Conservation (phyloP, 768 basidiomycete genomes). For the Tephrocybe sp. region DNA sequence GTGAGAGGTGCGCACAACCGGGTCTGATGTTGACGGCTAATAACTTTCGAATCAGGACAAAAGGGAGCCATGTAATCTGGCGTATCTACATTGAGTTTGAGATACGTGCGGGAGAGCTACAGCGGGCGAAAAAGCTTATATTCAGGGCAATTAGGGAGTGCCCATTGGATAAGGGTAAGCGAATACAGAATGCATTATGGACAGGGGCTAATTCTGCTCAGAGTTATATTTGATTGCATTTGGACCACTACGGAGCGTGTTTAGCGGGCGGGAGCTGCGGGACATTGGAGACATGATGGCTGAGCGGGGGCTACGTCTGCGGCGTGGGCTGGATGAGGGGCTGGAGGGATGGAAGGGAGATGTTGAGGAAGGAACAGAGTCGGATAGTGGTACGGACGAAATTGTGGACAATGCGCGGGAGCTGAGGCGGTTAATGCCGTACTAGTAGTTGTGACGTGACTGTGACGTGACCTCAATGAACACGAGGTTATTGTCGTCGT, state of each 20-base stretch:
- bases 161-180: slow-evolving; percentile 70
- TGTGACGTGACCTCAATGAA: slow-evolving; percentile 25
- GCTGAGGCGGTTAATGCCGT: slow-evolving; percentile 62
- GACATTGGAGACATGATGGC: slow-evolving; percentile 72
- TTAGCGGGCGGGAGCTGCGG: slow-evolving; percentile 58
- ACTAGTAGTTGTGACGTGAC: slow-evolving; percentile 33
- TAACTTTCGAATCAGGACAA: slow-evolving; percentile 46
- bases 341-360: slow-evolving; percentile 45
- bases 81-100: slow-evolving; percentile 76
- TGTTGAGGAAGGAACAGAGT: slow-evolving; percentile 27
- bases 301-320: slow-evolving; percentile 68
- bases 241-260: slow-evolving; percentile 63
- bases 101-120: slow-evolving; percentile 56
- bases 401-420: slow-evolving; percentile 63
- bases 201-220: slow-evolving; percentile 25
- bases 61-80: slow-evolving; percentile 69
- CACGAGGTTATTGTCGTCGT: slow-evolving; percentile 29
- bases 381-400: slow-evolving; percentile 44
- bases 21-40: neutral
- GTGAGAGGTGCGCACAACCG: slow-evolving; percentile 54
- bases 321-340: slow-evolving; percentile 59
- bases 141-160: slow-evolving; percentile 76
- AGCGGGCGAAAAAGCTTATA: slow-evolving; percentile 70
- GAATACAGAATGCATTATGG: neutral
- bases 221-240: slow-evolving; percentile 81